Conservation (phyloP, 2,329 filamentous ascomycete species). For the Aspergillus quadrilineatus region DNA sequence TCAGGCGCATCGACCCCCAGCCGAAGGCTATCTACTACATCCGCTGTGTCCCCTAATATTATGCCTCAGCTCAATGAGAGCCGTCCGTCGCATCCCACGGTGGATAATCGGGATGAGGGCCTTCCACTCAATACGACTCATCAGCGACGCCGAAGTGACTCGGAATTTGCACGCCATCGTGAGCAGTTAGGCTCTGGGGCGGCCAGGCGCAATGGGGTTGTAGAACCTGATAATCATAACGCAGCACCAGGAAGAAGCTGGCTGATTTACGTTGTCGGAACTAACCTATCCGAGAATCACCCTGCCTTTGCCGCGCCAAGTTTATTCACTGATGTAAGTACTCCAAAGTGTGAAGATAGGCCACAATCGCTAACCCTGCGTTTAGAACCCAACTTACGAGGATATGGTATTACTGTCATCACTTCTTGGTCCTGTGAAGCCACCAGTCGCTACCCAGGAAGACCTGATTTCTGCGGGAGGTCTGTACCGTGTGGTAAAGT, state of each 20-base stretch:
- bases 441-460: constrained; percentile 64
- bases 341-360: background rate
- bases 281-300: constrained; percentile 68
- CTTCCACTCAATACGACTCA: constrained; percentile 45
- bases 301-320: constrained; percentile 68
- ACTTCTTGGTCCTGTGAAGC: constrained; percentile 66
- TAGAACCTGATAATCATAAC: constrained; percentile 56
- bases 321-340: constrained; percentile 64
- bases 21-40: constrained; percentile 49
- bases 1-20: constrained; percentile 54
- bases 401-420: constrained; percentile 70
- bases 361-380: constrained; percentile 13
- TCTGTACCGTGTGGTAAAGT: constrained; percentile 54
- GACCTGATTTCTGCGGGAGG: constrained; percentile 64
- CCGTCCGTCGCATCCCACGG: constrained; percentile 34
- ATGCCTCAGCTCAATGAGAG: constrained; percentile 43
- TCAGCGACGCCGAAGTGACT: constrained; percentile 59
- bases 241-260: constrained; percentile 60
- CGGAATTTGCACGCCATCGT: constrained; percentile 56
- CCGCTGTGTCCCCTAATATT: constrained; percentile 39
- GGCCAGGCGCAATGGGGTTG: constrained; percentile 63
- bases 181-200: constrained; percentile 60
- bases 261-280: constrained; percentile 71
- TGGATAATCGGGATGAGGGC: constrained; percentile 45
- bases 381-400: constrained; percentile 64